Base-by-base conservation (phyloP, 2,329 filamentous ascomycete genomes). In the Tolypocladium tropicale region DNA sequence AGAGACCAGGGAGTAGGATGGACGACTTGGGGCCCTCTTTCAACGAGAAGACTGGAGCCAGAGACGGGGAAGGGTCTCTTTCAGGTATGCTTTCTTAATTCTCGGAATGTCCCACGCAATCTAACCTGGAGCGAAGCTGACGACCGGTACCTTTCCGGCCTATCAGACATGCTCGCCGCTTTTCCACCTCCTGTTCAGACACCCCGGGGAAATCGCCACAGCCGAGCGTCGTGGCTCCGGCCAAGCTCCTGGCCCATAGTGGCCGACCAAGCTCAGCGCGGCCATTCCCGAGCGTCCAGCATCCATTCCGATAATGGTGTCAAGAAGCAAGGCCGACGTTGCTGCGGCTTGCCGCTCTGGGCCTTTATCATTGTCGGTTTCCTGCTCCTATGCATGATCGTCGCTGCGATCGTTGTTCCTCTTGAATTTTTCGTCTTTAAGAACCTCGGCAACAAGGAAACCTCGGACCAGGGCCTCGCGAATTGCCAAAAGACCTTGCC, bases 271-370 rank as follows among this genome's bases (percentile, higher is more conserved):
- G 59, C 60, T 18, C 41, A 49, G 25, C 51, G 23, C 33, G 37
- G 32, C 37, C 56, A 56, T 33, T 58, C 57, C 34, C 57, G 56
- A 23, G 54, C 59, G 16, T 53, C 49, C 16, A 60, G 57, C 53
- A 53, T 34, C 30, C 56, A 51, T 57, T 56, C 28, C 34, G 67
- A 67, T 36, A 63, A 66, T 51, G 59, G 55, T 14, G 57, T 57
- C 52, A 63, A 64, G 53, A 75, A 73, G 58, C 65, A 62, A 30
- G 70, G 77, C 14, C 82, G 87, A 41, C 82, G 82, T 55, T 95
- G 88, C 71, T 99, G 93, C 66, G 93, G 93, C 18, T 79, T 97
- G 63, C 88, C 90, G 2, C 67, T 88, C 18, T 95, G 90, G 85
- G 81, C 80, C 0, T 92, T 95, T 65, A 72, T 94, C 25, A 66